A percentile compares a stretch with the other conserved stretches of the same genome.
These are phyloP conservation scores for Colletotrichum sp. DNA, from an alignment of 2,329 filamentous ascomycete species.

Conservation along the genomic window DNA sequence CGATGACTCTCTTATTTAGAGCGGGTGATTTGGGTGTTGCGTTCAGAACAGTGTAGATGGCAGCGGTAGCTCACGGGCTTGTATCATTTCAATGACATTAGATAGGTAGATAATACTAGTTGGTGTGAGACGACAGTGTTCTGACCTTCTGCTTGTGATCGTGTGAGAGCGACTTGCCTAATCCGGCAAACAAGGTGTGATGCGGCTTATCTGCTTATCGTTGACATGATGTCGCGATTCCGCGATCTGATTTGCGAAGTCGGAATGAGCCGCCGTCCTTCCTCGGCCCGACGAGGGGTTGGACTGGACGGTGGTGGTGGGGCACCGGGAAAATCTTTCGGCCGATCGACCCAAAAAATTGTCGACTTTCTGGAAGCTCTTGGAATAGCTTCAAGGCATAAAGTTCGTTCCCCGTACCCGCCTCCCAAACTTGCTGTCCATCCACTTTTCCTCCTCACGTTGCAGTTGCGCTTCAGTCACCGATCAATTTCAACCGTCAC, in stretches of 20 bases:
- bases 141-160: not conserved
- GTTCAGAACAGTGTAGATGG: not conserved
- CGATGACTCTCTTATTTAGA: conserved; percentile 1
- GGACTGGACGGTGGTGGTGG: not conserved
- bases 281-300: not conserved
- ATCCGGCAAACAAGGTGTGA: not conserved
- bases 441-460: conserved; percentile 28
- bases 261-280: not conserved
- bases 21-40: not conserved
- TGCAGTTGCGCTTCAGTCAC: not conserved
- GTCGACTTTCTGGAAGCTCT: conserved; percentile 45
- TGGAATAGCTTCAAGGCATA: conserved; percentile 38
- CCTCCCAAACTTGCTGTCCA: conserved; percentile 13
- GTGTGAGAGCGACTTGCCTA: not conserved
- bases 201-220: not conserved
- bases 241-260: not conserved
- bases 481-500: conserved; percentile 5
- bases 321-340: conserved; percentile 20
- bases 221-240: not conserved
- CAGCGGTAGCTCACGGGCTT: not conserved
- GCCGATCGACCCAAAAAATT: conserved; percentile 36
- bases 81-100: not conserved
- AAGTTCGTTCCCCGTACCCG: conserved; percentile 28
- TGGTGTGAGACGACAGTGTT: conserved; percentile 18
- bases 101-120: conserved; percentile 11